Conservation (phyloP, 768 basidiomycete species). For the Boletus barrowsii region DNA sequence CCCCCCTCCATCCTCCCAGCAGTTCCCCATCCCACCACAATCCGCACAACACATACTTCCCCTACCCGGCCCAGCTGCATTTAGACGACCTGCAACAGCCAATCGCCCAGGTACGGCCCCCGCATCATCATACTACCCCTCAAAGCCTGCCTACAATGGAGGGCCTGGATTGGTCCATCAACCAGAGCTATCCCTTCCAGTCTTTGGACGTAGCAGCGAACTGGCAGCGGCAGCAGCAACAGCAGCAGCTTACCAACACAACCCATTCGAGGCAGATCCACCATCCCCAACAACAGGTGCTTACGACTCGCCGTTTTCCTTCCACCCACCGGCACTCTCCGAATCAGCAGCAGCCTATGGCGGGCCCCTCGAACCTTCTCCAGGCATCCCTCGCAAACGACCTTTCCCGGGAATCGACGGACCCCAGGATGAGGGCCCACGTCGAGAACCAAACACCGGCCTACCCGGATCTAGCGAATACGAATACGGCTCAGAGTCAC, state of each 20-base stretch:
- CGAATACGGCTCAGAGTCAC: constrained; percentile 70
- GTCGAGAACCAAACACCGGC: constrained; percentile 35
- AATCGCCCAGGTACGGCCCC: constrained; percentile 71
- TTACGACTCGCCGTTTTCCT: constrained; percentile 75
- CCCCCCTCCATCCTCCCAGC: constrained; percentile 43
- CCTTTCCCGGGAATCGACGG: constrained; percentile 58
- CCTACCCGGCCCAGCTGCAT: constrained; percentile 51
- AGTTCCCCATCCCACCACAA: constrained; percentile 39
- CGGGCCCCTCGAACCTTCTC: constrained; percentile 33
- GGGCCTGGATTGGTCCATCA: constrained; percentile 54
- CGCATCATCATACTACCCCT: constrained; percentile 57
- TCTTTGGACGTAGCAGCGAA: constrained; percentile 38
- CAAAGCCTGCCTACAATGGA: constrained; percentile 45
- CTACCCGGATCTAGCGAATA: constrained; percentile 40
- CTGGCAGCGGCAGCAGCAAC: constrained; percentile 35
- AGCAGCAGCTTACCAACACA: constrained; percentile 30
- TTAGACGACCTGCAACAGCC: constrained; percentile 57
- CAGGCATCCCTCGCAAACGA: constrained; percentile 58
- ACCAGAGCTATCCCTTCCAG: constrained; percentile 41
- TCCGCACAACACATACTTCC: constrained; percentile 52
- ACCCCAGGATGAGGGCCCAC: constrained; percentile 37
- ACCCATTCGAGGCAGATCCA: constrained; percentile 31
- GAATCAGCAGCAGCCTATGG: constrained; percentile 29
- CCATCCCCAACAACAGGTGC: constrained; percentile 27
- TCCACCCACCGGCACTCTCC: constrained; percentile 62